Base-by-base conservation (phyloP, 768 basidiomycete species). In the Rubroboletus satanas region DNA sequence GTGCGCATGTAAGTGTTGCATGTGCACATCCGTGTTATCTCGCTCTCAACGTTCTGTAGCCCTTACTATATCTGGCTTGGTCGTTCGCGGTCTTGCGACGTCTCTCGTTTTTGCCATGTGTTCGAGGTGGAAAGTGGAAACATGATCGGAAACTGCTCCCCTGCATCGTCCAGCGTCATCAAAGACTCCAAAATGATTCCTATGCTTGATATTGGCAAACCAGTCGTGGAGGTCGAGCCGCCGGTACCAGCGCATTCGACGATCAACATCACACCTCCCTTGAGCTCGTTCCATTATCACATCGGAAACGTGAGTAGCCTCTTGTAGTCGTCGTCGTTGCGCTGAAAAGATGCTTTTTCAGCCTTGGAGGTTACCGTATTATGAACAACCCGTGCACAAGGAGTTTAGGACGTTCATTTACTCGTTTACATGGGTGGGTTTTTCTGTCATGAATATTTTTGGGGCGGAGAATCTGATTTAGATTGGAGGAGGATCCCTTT, bases 11-110 rank as follows among this genome's bases (percentile, higher is more conserved):
- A 36, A 50, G 80, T 70, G 2, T 29, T 15, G 7, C 26, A 7
- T 39, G 6, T 43, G 9, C 18, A 10, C 4, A 1, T 45, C 12
- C 37, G 7, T 10, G 7, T 45, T 28, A 8, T 36, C 50, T 37
- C 3, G 15, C 55, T 59, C 33, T 46, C 32, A 49, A 32, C 21
- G 6, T 33, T 26, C 31, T 15, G 3, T 54, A 84, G 80, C 29
- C 83, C 84, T 0, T 87, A 86, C 72, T 90, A 89, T 66, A 82
- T 90, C 60, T 89, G 85, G 79, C 76, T 90, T 31, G 87, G 87
- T 35, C 82, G 85, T 47, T 80, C 85, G 9, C 82, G 85, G 26
- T 71, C 77, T 4, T 78, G 82, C 55, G 83, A 86, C 55, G 80
- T 83, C 15, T 76, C 84, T 2, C 73, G 73, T 3, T 75, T 78